A percentile compares a stretch with the other conserved stretches of the same genome.
phyloP scores from a whole-genome alignment of 805 yeast species.

The Suhomyces sp. region DNA sequence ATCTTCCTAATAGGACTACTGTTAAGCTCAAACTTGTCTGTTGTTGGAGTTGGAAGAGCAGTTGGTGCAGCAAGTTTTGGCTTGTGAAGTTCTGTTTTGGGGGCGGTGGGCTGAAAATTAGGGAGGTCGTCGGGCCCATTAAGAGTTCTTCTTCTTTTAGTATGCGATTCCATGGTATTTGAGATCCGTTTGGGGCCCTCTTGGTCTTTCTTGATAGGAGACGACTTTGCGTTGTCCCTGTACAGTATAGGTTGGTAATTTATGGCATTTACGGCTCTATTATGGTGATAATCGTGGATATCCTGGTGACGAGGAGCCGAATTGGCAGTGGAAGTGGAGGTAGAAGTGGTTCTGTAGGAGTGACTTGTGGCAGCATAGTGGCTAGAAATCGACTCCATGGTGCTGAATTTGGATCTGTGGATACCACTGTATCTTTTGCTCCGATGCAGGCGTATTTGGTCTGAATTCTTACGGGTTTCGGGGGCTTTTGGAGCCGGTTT shows the following conservation, averaged over 20 bases:
- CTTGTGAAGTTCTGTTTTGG: background rate
- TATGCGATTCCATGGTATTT: conserved; percentile 2
- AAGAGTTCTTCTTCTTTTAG: conserved; percentile 38
- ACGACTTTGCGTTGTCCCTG: background rate
- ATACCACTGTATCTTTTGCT: conserved; percentile 30
- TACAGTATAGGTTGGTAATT: background rate
- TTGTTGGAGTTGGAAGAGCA: background rate
- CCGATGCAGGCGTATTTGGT: conserved; percentile 8
- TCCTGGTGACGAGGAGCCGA: background rate
- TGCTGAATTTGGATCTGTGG: conserved; percentile 32
- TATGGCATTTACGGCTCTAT: background rate
- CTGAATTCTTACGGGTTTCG: background rate
- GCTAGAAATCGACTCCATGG: conserved; percentile 24
- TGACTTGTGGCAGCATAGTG: conserved; percentile 18
- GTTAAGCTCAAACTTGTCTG: background rate
- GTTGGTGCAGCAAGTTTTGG: background rate
- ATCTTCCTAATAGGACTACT: conserved; percentile 26
- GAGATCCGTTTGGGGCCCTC: background rate
- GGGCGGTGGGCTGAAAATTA: conserved; percentile 1
- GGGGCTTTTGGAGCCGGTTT: conserved; percentile 1
- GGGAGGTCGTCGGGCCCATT: conserved; percentile 40
- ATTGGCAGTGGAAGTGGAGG: background rate
- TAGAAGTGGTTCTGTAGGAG: background rate
- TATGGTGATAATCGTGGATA: background rate
- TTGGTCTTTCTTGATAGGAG: background rate